These are phyloP conservation scores for Xerocomus potaroensis DNA, from an alignment of 768 basidiomycete species.

Conservation along the genomic window DNA sequence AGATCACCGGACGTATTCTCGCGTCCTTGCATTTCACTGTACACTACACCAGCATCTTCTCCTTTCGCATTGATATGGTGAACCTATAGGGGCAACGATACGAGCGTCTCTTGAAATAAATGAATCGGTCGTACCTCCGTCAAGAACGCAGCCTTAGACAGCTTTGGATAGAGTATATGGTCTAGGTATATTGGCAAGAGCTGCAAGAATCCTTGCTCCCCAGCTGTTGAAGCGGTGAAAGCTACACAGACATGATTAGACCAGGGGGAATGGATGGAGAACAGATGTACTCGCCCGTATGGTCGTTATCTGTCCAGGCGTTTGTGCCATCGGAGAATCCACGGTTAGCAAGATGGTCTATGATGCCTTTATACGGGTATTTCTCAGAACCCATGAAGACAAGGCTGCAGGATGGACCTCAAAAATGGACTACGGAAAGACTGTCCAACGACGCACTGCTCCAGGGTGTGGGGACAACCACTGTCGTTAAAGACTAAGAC, in stretches of 20 bases:
- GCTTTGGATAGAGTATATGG: constrained; percentile 94
- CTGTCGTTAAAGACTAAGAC: constrained; percentile 83
- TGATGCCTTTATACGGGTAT: constrained; percentile 93
- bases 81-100: constrained; percentile 50
- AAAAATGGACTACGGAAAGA: background rate
- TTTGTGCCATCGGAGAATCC: constrained; percentile 91
- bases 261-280: background rate
- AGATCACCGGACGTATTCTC: constrained; percentile 91
- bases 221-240: constrained; percentile 94
- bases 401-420: constrained; percentile 43
- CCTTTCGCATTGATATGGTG: constrained; percentile 91
- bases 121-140: constrained; percentile 44
- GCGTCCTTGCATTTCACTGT: constrained; percentile 94
- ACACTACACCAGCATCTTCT: constrained; percentile 92
- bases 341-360: constrained; percentile 92
- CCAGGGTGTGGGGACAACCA: constrained; percentile 93
- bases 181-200: constrained; percentile 88
- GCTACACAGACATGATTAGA: constrained; percentile 33
- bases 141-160: constrained; percentile 79
- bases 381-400: constrained; percentile 95
- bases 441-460: constrained; percentile 60
- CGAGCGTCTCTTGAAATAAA: background rate
- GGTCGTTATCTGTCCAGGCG: constrained; percentile 95
- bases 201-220: constrained; percentile 86
- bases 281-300: constrained; percentile 47